Evolutionary conservation across 2,329 filamentous ascomycete species (phyloP).

Genomic region (Pseudohalonectria lignicola): DNA sequence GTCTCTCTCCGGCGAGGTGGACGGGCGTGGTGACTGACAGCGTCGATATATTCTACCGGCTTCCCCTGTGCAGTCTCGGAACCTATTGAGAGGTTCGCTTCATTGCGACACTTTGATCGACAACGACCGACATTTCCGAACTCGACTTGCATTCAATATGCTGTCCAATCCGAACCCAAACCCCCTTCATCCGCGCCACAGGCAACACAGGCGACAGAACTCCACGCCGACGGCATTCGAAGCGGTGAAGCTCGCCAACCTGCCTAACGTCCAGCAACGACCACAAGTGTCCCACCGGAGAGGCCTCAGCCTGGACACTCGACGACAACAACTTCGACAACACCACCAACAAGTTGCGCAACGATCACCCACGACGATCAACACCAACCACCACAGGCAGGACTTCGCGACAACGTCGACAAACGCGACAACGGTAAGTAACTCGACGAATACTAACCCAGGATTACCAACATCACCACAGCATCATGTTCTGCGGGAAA

Average conservation of each 20-base stretch:
- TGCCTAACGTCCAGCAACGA: conserved; percentile 45
- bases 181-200: conserved; percentile 63
- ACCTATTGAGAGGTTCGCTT: conserved; percentile 31
- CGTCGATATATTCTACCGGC: too few species aligned
- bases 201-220: conserved; percentile 75
- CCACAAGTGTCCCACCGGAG: conserved; percentile 54
- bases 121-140: conserved; percentile 15
- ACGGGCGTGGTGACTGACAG: too few species aligned
- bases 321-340: conserved; percentile 41
- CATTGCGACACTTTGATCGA: conserved; percentile 27
- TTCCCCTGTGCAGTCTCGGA: conserved; percentile 18
- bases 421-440: conserved; percentile 33
- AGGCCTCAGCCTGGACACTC: conserved; percentile 74
- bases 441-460: conserved; percentile 28
- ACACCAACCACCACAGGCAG: conserved; percentile 24
- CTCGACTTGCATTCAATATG: conserved; percentile 17
- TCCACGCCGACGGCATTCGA: conserved; percentile 75
- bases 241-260: conserved; percentile 55
- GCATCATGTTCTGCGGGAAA: conserved; percentile 70
- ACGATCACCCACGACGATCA: conserved; percentile 15
- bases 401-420: conserved; percentile 32
- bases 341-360: conserved; percentile 20
- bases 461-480: conserved; percentile 52
- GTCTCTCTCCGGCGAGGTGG: neutral
- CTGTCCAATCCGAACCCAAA: conserved; percentile 40